phyloP scores from a whole-genome alignment of 1,284 basidiomycete genomes.

The Retiboletus fuscus region DNA sequence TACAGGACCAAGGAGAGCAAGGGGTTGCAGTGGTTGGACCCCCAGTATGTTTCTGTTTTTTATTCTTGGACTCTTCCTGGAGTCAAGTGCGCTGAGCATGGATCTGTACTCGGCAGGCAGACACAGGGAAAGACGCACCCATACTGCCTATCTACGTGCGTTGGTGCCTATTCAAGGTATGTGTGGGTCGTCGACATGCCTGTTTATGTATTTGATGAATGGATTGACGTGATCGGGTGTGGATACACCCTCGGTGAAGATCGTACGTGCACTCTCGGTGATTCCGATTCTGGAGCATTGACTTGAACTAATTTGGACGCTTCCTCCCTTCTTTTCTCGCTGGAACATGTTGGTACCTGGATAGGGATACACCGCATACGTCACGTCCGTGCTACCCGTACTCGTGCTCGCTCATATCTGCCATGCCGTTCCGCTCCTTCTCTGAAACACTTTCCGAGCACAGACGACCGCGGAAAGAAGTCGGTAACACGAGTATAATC shows the following conservation, averaged over 20 bases:
- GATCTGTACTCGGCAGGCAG: conserved; percentile 64
- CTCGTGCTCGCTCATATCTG: conserved; percentile 88
- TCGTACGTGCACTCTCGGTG: conserved; percentile 58
- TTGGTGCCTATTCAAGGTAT: too few relatives aligned
- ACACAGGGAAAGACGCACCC: conserved; percentile 90
- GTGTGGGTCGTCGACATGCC: too few relatives aligned
- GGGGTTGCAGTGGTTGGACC: conserved; percentile 93
- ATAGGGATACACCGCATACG: conserved; percentile 83
- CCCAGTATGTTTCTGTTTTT: conserved; percentile 66
- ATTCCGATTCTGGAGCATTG: not conserved
- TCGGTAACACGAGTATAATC: conserved; percentile 72
- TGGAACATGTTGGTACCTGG: too few relatives aligned
- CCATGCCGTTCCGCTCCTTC: conserved; percentile 80
- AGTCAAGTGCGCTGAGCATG: too few relatives aligned
- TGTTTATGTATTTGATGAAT: too few relatives aligned
- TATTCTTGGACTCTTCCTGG: too few relatives aligned
- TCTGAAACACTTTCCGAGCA: conserved; percentile 70
- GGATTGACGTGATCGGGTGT: too few relatives aligned
- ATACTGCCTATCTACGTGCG: conserved; percentile 55
- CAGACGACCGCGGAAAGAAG: conserved; percentile 70
- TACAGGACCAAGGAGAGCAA: conserved; percentile 83
- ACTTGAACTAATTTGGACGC: too few relatives aligned
- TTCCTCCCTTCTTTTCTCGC: too few relatives aligned
- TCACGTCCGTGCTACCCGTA: conserved; percentile 83
- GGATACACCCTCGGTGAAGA: conserved; percentile 72